Base-by-base conservation (phyloP, 2,329 filamentous ascomycete genomes). In the Lizonia empirigonia region DNA sequence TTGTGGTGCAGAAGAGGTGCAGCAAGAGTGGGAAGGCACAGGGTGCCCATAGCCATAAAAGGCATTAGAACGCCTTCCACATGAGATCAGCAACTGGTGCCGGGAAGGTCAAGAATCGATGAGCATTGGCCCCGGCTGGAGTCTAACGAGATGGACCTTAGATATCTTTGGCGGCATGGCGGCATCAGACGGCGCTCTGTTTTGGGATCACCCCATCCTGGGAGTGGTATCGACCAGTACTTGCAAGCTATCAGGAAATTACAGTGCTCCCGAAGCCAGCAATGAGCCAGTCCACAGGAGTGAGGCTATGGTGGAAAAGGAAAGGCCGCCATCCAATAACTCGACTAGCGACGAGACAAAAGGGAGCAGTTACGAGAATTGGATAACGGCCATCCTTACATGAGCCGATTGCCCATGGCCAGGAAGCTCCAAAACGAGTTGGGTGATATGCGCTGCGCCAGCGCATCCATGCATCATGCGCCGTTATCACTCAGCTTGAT, bases 221-320 rank as follows among this genome's bases (percentile, higher is more conserved):
- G 39, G 53, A 58, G 34, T 42, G 57, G 65, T 50, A 59, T 63
- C 55, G 59, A 44, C 13, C 37, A 44, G 49, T 55, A 45, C 55
- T 54, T 32, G 55, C 35, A 51, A 52, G 23, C 47, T 52, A 37
- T 46, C 42, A 39, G 58, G 68, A 70, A 59, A 71, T 71, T 72
- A 55, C 62, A 50, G 38, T 54, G 53, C 55, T 58, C 58, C 61
- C 65, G 3, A 39, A 22, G 26, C 16, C 44, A 38, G 37, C 64
- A 59, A 59, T 45, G 34, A 36, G 29, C 44, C 58, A 54, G 50
- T 55, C 58, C 44, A 55, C 39, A 45, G 44, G 45, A 53, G 42
- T 32, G 54, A 56, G 45, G 41, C 53, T 55, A 52, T 47, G 37
- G 44, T 45, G 44, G n/a, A 38, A 55, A 50, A 39, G 51, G 56